Conservation (phyloP, 805 yeast genomes). For the Wickerhamiella lipophila region DNA sequence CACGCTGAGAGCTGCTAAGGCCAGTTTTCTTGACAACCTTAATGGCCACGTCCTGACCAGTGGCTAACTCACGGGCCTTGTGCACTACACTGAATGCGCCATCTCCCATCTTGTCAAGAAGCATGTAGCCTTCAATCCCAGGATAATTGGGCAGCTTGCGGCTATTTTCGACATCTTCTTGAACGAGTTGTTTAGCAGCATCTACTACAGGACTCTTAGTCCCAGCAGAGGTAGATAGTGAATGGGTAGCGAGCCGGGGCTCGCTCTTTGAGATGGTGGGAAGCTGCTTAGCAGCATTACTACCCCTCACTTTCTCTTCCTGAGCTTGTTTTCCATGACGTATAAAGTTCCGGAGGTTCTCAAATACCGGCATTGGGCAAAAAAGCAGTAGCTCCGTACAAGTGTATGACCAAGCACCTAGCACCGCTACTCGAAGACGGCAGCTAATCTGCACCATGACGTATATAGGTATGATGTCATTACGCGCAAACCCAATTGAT, state of each 20-base stretch:
- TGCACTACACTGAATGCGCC: constrained; percentile 88
- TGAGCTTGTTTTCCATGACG: constrained; percentile 51
- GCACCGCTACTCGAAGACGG: neutral
- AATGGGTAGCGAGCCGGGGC: constrained; percentile 9
- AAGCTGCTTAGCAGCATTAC: neutral
- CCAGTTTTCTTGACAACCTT: constrained; percentile 57
- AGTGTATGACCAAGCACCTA: constrained; percentile 4
- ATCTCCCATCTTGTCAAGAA: constrained; percentile 36
- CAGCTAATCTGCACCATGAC: constrained; percentile 3
- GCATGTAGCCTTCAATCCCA: constrained; percentile 30
- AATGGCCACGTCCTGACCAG: constrained; percentile 48
- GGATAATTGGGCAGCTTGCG: constrained; percentile 28
- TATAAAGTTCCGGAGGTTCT: constrained; percentile 47
- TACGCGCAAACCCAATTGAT: neutral
- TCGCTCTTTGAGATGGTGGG: constrained; percentile 6
- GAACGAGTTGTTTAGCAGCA: constrained; percentile 31
- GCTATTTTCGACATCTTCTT: constrained; percentile 29
- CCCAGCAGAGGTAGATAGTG: constrained; percentile 6
- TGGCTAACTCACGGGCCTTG: constrained; percentile 43
- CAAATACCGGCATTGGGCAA: constrained; percentile 22
- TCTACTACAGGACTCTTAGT: constrained; percentile 11
- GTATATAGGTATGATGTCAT: constrained; percentile 16
- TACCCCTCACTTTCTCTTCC: constrained; percentile 24
- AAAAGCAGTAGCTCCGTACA: neutral
- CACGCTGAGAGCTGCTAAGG: constrained; percentile 30